A percentile compares a stretch with the other conserved stretches of the same genome.
Conservation (phyloP, 2,329 filamentous ascomycete species). For the Aaosphaeria arxii region DNA sequence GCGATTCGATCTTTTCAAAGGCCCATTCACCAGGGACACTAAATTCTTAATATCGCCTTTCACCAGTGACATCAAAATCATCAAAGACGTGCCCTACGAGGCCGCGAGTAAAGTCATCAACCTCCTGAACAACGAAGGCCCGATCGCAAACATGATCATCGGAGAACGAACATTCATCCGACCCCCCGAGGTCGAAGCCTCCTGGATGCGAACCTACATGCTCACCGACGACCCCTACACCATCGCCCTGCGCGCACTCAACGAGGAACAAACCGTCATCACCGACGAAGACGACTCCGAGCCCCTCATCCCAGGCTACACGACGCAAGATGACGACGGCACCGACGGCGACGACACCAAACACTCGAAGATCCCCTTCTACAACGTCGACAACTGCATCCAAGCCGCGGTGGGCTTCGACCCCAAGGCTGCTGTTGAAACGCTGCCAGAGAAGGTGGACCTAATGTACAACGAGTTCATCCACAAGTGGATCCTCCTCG, state of each 20-base stretch:
- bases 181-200: slow-evolving; percentile 45
- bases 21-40: slow-evolving; percentile 82
- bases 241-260: background rate
- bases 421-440: slow-evolving; percentile 25
- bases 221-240: slow-evolving; percentile 3
- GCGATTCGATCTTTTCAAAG: slow-evolving; percentile 93
- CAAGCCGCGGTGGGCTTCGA: slow-evolving; percentile 67
- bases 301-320: slow-evolving; percentile 73
- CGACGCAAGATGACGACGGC: slow-evolving; percentile 80
- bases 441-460: slow-evolving; percentile 71
- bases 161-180: slow-evolving; percentile 26
- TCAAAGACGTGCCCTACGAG: slow-evolving; percentile 77
- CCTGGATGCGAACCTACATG: slow-evolving; percentile 18
- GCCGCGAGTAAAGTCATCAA: slow-evolving; percentile 67
- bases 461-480: slow-evolving; percentile 92
- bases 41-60: slow-evolving; percentile 89
- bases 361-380: slow-evolving; percentile 72
- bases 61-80: slow-evolving; percentile 69
- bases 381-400: slow-evolving; percentile 79
- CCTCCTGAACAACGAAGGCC: slow-evolving; percentile 57
- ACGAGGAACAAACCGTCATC: slow-evolving; percentile 5
- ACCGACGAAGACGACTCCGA: slow-evolving; percentile 16
- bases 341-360: slow-evolving; percentile 86
- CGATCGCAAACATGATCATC: slow-evolving; percentile 37
- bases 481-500: slow-evolving; percentile 74